Conservation (phyloP, 2,329 filamentous ascomycete species). For the Diaporthe amygdali region DNA sequence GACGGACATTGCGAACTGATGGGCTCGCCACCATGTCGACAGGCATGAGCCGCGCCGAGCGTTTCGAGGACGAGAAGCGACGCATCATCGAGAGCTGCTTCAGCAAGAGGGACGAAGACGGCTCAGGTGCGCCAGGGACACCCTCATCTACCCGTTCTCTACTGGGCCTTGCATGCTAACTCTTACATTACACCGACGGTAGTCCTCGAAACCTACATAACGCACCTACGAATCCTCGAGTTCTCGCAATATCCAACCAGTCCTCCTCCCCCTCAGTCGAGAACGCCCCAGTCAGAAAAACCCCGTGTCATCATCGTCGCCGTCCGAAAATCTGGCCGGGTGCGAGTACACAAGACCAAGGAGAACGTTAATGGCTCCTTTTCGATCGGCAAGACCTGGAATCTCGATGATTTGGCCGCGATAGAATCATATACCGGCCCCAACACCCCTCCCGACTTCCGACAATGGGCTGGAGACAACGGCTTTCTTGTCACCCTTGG, state of each 20-base stretch:
- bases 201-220: constrained; percentile 96
- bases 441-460: constrained; percentile 59
- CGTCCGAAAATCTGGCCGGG: constrained; percentile 88
- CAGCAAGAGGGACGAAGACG: constrained; percentile 84
- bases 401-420: constrained; percentile 83
- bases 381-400: constrained; percentile 98
- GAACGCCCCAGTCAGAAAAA: constrained; percentile 77
- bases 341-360: constrained; percentile 95
- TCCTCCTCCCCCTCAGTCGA: constrained; percentile 82
- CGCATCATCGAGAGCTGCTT: constrained; percentile 96
- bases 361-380: constrained; percentile 94
- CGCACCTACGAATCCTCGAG: constrained; percentile 90
- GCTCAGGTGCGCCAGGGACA: constrained; percentile 67
- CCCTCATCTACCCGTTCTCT: constrained; percentile 16
- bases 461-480: constrained; percentile 80
- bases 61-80: constrained; percentile 95
- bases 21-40: constrained; percentile 20
- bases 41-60: constrained; percentile 66
- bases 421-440: constrained; percentile 82
- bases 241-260: constrained; percentile 82
- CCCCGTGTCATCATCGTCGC: constrained; percentile 90
- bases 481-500: constrained; percentile 89
- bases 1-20: constrained; percentile 11
- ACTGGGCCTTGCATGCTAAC: constrained; percentile 23
- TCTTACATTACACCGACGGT: constrained; percentile 25